phyloP scores from a whole-genome alignment of 306 rosid species.

The Medicago ruthenica region DNA sequence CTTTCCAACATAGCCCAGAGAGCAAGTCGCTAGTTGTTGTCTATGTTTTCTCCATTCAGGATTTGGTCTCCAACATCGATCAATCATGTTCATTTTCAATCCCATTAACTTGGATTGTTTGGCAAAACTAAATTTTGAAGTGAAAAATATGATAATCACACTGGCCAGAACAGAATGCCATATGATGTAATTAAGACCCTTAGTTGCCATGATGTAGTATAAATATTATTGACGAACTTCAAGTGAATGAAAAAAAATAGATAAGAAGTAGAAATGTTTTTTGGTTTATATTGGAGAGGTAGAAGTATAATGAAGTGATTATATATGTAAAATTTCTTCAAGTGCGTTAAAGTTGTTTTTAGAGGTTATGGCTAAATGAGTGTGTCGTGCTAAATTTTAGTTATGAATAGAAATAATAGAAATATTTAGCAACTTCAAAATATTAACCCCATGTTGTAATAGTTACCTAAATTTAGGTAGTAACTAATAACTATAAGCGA shows the following conservation, averaged over 20 bases:
- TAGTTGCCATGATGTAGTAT: slow-evolving; percentile 12
- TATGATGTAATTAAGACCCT: background rate
- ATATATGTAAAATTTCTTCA: background rate
- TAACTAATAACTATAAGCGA: background rate
- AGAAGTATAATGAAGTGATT: background rate
- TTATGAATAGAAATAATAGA: background rate
- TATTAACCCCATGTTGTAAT: background rate
- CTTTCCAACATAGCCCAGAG: slow-evolving; percentile 40
- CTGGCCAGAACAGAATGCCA: background rate
- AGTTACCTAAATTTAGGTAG: slow-evolving; percentile 13
- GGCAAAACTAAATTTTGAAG: slow-evolving; percentile 13
- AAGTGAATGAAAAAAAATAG: background rate
- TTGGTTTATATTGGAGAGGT: background rate
- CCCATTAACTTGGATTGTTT: slow-evolving; percentile 26
- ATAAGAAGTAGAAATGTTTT: too few species aligned
- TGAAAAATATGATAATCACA: slow-evolving; percentile 7
- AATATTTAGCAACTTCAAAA: background rate
- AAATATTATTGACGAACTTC: too few species aligned
- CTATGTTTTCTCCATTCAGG: slow-evolving; percentile 39
- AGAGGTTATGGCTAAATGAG: too few species aligned
- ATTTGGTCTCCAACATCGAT: slow-evolving; percentile 47
- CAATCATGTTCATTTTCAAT: slow-evolving; percentile 44
- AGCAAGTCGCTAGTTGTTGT: slow-evolving; percentile 44
- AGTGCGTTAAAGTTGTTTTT: slow-evolving; percentile 42
- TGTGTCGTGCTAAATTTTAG: too few species aligned